Percentiles rank a stretch among this genome's conserved stretches.
Conservation (phyloP, 129 eudicot genomes). For the Cynara cardunculus region DNA sequence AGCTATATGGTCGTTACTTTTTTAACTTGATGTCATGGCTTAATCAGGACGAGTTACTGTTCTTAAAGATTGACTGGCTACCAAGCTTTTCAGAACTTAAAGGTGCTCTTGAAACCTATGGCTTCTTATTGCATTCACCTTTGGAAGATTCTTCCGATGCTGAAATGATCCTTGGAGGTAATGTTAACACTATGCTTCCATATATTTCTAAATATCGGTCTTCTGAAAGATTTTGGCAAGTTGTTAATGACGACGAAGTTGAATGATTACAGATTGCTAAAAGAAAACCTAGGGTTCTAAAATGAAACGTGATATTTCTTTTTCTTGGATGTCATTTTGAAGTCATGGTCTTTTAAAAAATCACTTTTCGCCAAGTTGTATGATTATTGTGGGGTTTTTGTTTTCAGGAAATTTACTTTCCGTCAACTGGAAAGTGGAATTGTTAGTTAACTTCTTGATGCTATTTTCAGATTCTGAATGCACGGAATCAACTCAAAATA, state of each 20-base stretch:
- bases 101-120: conserved; percentile 60
- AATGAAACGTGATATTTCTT: not conserved
- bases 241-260: not conserved
- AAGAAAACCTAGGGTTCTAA: not conserved
- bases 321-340: not conserved
- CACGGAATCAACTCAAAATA: conserved; percentile 66
- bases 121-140: conserved; percentile 41
- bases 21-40: not conserved
- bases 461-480: conserved; percentile 38
- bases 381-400: not conserved
- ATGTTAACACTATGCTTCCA: not conserved
- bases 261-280: not conserved
- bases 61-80: conserved; percentile 64
- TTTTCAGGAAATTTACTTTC: not conserved
- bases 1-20: not conserved
- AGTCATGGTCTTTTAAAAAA: not conserved
- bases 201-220: not conserved
- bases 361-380: not conserved
- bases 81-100: conserved; percentile 60
- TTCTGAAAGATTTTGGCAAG: not conserved
- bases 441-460: conserved; percentile 12
- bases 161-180: conserved; percentile 51
- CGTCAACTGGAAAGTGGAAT: not conserved
- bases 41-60: conserved; percentile 38
- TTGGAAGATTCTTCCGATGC: conserved; percentile 25